Conservation (phyloP, 768 basidiomycete genomes). For the Lactifluus volemus region DNA sequence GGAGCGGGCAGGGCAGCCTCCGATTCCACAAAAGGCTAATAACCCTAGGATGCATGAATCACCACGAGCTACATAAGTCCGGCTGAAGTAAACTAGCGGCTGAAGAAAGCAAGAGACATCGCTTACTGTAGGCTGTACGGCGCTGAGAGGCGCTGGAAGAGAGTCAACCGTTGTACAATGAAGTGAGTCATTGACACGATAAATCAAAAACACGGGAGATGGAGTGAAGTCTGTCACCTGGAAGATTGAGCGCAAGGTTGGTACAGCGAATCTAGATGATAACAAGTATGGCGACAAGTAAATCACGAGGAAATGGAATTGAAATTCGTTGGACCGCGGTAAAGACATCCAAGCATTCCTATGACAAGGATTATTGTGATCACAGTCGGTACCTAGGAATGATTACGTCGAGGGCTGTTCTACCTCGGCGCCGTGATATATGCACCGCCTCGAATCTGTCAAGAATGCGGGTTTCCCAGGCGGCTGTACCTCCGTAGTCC, state of each 20-base stretch:
- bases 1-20: background rate
- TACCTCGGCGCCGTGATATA: background rate
- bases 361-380: too few relatives aligned
- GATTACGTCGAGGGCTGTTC: conserved; percentile 10
- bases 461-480: background rate
- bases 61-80: conserved; percentile 4
- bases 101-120: background rate
- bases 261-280: background rate
- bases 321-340: background rate
- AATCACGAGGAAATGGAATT: background rate
- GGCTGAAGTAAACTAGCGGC: conserved; percentile 12
- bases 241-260: background rate
- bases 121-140: conserved; percentile 18
- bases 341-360: background rate
- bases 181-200: background rate
- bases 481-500: background rate
- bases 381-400: background rate
- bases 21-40: conserved; percentile 5
- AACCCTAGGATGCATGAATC: background rate
- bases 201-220: background rate
- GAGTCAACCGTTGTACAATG: background rate
- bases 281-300: background rate
- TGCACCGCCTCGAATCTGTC: conserved; percentile 5
- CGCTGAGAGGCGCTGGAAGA: background rate
- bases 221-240: background rate